Evolutionary conservation across 371 early-diverging fungal species (phyloP).

Genomic region (Capniomyces stellatus): DNA sequence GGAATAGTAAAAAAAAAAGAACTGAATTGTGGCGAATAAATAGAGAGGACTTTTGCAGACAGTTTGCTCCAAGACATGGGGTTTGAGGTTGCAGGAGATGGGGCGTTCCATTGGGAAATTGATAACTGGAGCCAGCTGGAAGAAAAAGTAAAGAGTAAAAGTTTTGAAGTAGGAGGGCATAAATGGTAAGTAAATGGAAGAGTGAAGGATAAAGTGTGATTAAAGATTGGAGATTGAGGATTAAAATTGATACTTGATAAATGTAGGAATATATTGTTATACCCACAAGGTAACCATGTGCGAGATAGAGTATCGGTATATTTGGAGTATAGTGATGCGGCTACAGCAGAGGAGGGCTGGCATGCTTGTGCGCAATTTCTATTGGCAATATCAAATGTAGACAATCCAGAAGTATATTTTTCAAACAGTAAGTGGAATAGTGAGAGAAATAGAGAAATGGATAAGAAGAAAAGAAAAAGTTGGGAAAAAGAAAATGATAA

Average conservation of each 20-base stretch:
- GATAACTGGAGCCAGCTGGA: conserved; percentile 20
- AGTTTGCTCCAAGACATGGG: conserved; percentile 1
- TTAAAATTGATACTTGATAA: too few species aligned
- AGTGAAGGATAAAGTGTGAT: too few species aligned
- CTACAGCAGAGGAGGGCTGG: conserved; percentile 39
- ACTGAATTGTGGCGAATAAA: too few species aligned
- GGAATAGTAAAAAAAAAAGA: too few species aligned
- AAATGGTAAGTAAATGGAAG: conserved; percentile 11
- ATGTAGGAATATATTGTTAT: conserved; percentile 64
- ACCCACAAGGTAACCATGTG: conserved; percentile 75
- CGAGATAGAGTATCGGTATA: conserved; percentile 54
- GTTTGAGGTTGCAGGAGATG: conserved; percentile 17
- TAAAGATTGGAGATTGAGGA: too few species aligned
- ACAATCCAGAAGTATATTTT: conserved; percentile 38
- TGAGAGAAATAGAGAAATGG: too few species aligned
- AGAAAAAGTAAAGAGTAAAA: conserved; percentile 11
- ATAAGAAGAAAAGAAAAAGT: too few species aligned
- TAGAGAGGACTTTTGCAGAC: conserved; percentile 11
- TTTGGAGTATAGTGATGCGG: conserved; percentile 60
- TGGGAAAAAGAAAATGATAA: too few species aligned
- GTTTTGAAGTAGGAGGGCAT: conserved; percentile 12
- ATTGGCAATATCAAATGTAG: conserved; percentile 56
- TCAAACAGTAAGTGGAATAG: too few species aligned
- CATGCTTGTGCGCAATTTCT: conserved; percentile 79
- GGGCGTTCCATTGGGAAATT: conserved; percentile 25